These are phyloP conservation scores for Neurospora africana DNA, from an alignment of 495 filamentous ascomycete species.

Conservation along the genomic window DNA sequence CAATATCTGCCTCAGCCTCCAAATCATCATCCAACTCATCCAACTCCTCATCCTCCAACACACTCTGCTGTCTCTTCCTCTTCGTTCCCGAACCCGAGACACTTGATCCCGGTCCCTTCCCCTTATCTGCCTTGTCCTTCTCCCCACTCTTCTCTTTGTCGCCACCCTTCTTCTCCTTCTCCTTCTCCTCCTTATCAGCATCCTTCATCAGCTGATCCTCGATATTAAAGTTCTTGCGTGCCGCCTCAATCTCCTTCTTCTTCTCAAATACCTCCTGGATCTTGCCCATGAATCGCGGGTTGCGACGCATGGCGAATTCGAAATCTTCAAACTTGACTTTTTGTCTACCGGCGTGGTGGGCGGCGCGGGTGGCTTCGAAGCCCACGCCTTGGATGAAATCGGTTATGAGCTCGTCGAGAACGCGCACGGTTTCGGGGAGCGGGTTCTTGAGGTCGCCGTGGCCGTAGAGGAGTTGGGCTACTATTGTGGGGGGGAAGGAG, in stretches of 20 bases:
- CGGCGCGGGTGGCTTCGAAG: slow-evolving; percentile 75
- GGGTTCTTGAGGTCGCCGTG: slow-evolving; percentile 67
- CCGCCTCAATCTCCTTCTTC: slow-evolving; percentile 66
- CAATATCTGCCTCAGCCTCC: slow-evolving; percentile 19
- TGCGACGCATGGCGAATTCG: slow-evolving; percentile 79
- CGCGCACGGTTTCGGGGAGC: slow-evolving; percentile 69
- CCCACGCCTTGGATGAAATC: slow-evolving; percentile 83
- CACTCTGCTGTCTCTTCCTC: slow-evolving; percentile 4
- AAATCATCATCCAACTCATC: slow-evolving; percentile 26
- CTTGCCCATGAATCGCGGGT: slow-evolving; percentile 76
- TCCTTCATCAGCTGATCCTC: slow-evolving; percentile 34
- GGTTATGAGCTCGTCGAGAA: slow-evolving; percentile 88
- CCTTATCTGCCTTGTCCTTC: background rate
- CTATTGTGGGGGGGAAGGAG: slow-evolving; percentile 30
- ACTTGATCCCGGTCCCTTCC: background rate
- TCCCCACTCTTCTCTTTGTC: background rate
- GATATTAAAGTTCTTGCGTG: slow-evolving; percentile 54
- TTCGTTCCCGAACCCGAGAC: background rate
- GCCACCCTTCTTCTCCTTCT: slow-evolving; percentile 5
- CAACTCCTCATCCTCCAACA: slow-evolving; percentile 27
- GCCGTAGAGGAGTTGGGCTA: slow-evolving; percentile 71
- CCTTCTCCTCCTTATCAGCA: slow-evolving; percentile 31
- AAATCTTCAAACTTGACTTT: slow-evolving; percentile 99
- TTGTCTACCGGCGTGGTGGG: slow-evolving; percentile 70
- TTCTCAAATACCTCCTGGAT: slow-evolving; percentile 78